phyloP scores from a whole-genome alignment of 1,284 basidiomycete genomes.

The Schizophyllum commune region DNA sequence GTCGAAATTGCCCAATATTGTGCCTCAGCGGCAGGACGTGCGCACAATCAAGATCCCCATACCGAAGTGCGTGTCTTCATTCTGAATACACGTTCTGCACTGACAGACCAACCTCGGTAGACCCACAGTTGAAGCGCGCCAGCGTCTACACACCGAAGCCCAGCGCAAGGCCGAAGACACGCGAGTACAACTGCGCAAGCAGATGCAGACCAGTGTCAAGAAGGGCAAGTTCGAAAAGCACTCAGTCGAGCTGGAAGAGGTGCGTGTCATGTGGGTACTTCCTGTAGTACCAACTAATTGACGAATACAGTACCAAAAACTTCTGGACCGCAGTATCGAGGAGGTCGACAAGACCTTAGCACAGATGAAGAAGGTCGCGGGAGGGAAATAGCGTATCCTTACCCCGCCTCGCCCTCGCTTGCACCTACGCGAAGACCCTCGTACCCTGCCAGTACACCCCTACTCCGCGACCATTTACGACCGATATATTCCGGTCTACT shows the following conservation, averaged over 20 bases:
- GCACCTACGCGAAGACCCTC: neutral
- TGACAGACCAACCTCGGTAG: conserved; percentile 27
- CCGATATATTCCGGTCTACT: neutral
- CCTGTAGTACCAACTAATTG: too few relatives aligned
- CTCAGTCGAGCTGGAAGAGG: conserved; percentile 59
- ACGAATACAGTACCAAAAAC: conserved; percentile 72
- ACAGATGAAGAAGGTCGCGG: conserved; percentile 53
- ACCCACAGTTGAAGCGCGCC: conserved; percentile 66
- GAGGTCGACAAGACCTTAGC: conserved; percentile 61
- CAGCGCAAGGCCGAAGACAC: conserved; percentile 65
- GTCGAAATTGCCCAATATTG: conserved; percentile 60
- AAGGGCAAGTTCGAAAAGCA: conserved; percentile 61
- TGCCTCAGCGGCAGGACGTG: conserved; percentile 60
- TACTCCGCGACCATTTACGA: neutral
- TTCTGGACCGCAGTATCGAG: conserved; percentile 49
- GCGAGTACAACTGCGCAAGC: conserved; percentile 63
- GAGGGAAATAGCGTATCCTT: conserved; percentile 16
- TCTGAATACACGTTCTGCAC: neutral
- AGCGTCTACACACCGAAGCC: conserved; percentile 43
- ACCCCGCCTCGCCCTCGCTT: too few relatives aligned
- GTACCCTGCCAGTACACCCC: neutral
- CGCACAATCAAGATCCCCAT: conserved; percentile 71
- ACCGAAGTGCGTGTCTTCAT: conserved; percentile 47
- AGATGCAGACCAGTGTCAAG: conserved; percentile 57
- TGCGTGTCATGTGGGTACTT: too few relatives aligned